These are phyloP conservation scores for Solanum neorickii DNA, from an alignment of 257 asterid species.

Conservation along the genomic window DNA sequence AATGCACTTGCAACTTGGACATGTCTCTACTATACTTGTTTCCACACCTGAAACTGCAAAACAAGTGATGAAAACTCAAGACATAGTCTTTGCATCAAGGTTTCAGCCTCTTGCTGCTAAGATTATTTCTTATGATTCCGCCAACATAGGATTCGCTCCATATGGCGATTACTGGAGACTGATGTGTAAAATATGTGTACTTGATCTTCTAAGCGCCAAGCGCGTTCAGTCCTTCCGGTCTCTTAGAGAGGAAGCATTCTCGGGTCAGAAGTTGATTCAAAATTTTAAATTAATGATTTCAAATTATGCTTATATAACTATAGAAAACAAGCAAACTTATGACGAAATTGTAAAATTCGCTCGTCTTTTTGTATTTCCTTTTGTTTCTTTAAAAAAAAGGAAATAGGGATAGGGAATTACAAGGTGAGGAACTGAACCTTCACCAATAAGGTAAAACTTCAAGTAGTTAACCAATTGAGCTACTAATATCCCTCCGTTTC, in stretches of 20 bases:
- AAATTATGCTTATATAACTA: background rate
- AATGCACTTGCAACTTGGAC: constrained; percentile 9
- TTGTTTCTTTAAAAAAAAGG: background rate
- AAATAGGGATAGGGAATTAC: background rate
- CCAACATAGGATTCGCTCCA: background rate
- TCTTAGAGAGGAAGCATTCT: background rate
- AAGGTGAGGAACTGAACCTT: background rate
- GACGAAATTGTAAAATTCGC: background rate
- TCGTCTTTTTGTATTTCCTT: background rate
- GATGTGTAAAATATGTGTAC: background rate
- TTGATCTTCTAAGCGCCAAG: background rate
- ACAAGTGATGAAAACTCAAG: constrained; percentile 3
- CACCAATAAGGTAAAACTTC: no score
- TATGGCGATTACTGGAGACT: background rate
- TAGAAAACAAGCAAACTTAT: background rate
- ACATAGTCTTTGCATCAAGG: background rate
- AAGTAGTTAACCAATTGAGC: background rate
- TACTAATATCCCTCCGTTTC: no score
- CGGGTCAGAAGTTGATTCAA: background rate
- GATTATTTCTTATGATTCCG: background rate
- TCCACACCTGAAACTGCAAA: constrained; percentile 3
- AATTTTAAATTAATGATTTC: background rate
- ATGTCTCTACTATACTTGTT: constrained; percentile 6
- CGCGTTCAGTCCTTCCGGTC: background rate
- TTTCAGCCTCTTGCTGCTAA: background rate